phyloP scores from a whole-genome alignment of 371 early-diverging fungal species.

The Batrachochytrium dendrobatidis region DNA sequence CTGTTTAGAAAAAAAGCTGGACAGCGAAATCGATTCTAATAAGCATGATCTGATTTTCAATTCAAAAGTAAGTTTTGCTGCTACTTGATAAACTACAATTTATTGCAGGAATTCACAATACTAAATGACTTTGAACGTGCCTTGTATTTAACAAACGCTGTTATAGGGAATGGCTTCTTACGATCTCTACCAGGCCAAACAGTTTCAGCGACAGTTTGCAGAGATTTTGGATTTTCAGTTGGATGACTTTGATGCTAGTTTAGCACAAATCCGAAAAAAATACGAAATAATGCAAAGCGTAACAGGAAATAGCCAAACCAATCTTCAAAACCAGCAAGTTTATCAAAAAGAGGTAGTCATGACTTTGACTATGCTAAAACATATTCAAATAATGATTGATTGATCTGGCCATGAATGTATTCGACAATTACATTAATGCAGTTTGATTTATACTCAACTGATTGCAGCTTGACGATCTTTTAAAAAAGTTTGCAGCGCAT shows the following conservation, averaged over 20 bases:
- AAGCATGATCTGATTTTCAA: constrained; percentile 28
- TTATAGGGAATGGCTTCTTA: constrained; percentile 32
- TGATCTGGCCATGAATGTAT: no score
- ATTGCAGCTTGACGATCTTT: constrained; percentile 26
- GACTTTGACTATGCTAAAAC: neutral
- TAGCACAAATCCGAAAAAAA: constrained; percentile 33
- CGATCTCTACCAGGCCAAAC: constrained; percentile 34
- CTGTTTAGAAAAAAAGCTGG: constrained; percentile 4
- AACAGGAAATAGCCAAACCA: constrained; percentile 3
- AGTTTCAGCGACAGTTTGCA: constrained; percentile 36
- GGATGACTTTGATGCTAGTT: constrained; percentile 39
- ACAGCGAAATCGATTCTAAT: constrained; percentile 19
- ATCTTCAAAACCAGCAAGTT: neutral
- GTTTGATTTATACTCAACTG: neutral
- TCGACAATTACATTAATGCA: no score
- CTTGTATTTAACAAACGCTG: no score
- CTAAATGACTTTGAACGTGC: no score
- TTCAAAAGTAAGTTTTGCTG: constrained; percentile 15
- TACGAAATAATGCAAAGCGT: constrained; percentile 29
- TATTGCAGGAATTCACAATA: no score
- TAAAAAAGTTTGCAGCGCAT: constrained; percentile 22
- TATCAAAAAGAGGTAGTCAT: neutral
- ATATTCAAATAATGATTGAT: neutral
- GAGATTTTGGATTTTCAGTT: constrained; percentile 37
- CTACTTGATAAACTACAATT: neutral